Evolutionary conservation across 2,329 filamentous ascomycete species (phyloP).

Genomic region (Cladosporium austrohemisphaericum): DNA sequence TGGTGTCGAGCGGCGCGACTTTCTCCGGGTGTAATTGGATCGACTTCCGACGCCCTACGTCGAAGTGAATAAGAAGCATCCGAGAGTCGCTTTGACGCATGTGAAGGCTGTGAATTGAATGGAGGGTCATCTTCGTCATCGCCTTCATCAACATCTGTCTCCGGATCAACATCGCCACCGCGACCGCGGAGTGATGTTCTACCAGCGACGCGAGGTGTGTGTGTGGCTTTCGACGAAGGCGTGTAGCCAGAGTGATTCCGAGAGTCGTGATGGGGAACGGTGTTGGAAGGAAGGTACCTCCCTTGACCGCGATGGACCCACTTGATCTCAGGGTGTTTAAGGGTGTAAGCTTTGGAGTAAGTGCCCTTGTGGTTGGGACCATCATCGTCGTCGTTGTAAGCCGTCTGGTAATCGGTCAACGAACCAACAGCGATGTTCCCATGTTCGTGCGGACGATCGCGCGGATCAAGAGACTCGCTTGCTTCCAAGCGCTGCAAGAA

Average conservation of each 20-base stretch:
- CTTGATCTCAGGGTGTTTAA: conserved; percentile 29
- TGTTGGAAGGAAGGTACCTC: conserved; percentile 26
- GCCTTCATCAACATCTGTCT: neutral
- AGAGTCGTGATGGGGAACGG: neutral
- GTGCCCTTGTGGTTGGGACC: conserved; percentile 31
- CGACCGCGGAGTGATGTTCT: conserved; percentile 10
- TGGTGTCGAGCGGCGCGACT: conserved; percentile 8
- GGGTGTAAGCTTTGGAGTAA: conserved; percentile 29
- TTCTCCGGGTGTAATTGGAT: conserved; percentile 4
- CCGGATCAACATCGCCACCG: conserved; percentile 7
- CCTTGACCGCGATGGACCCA: conserved; percentile 35
- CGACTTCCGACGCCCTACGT: conserved; percentile 9
- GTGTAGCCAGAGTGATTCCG: neutral
- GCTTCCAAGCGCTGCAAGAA: neutral
- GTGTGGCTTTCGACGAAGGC: neutral
- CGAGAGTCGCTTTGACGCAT: conserved; percentile 1
- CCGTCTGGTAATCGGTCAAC: conserved; percentile 4
- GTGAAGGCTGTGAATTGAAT: conserved; percentile 1
- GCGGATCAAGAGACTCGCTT: too few species aligned
- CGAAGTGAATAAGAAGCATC: conserved; percentile 13
- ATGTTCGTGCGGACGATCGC: too few species aligned
- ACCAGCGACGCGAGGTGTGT: conserved; percentile 5
- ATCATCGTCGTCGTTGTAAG: conserved; percentile 17
- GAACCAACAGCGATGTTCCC: conserved; percentile 2
- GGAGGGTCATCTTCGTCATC: conserved; percentile 4